phyloP scores from a whole-genome alignment of 2,329 filamentous ascomycete species.

The Colletotrichum costaricense region DNA sequence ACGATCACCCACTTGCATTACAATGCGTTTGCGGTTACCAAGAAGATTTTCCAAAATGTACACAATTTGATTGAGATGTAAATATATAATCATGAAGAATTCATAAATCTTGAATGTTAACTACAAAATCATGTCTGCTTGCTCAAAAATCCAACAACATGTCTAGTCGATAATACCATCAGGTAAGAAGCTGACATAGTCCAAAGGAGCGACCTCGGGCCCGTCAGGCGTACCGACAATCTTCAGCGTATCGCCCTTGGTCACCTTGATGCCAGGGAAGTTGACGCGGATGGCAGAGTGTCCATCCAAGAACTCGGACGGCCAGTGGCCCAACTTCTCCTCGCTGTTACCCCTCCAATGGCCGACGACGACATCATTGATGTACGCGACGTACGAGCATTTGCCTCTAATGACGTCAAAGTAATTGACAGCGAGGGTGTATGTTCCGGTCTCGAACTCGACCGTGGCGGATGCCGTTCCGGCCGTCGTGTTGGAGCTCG shows the following conservation, averaged over 20 bases:
- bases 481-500: slow-evolving; percentile 59
- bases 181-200: slow-evolving; percentile 74
- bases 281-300: slow-evolving; percentile 73
- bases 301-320: slow-evolving; percentile 70
- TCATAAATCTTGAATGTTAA: background rate
- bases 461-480: slow-evolving; percentile 61
- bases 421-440: slow-evolving; percentile 75
- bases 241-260: slow-evolving; percentile 62
- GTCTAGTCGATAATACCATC: slow-evolving; percentile 50
- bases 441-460: slow-evolving; percentile 62
- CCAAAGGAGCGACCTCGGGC: slow-evolving; percentile 72
- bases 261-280: slow-evolving; percentile 62
- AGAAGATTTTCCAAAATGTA: too few relatives aligned
- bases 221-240: slow-evolving; percentile 70
- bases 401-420: slow-evolving; percentile 71
- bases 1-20: too few relatives aligned
- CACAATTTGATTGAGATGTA: background rate
- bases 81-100: background rate
- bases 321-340: slow-evolving; percentile 67
- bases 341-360: slow-evolving; percentile 71
- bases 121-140: background rate
- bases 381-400: slow-evolving; percentile 64
- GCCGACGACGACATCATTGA: slow-evolving; percentile 65
- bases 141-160: background rate
- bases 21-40: too few relatives aligned